Percentiles rank a stretch among this genome's conserved stretches.
Conservation (phyloP, 2,329 filamentous ascomycete genomes). For the Cryoendolithus antarcticus region DNA sequence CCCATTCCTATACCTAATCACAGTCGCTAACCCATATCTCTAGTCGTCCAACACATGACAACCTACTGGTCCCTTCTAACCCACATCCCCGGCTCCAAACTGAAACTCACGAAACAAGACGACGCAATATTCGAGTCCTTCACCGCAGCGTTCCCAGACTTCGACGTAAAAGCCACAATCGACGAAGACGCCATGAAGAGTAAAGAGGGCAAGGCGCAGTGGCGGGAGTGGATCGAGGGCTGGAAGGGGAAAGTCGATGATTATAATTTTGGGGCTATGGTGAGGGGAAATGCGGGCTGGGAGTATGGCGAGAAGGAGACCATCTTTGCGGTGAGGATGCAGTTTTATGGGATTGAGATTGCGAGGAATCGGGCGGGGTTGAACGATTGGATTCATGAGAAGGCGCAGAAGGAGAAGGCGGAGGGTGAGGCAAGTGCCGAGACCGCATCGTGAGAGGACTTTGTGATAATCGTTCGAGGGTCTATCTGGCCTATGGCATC, state of each 20-base stretch:
- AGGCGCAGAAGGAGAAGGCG: slow-evolving; percentile 41
- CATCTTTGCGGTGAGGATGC: slow-evolving; percentile 78
- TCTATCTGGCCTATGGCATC: too few species aligned
- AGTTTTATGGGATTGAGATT: slow-evolving; percentile 71
- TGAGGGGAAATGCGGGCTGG: slow-evolving; percentile 61
- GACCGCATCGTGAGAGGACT: slow-evolving; percentile 28
- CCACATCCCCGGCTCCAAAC: slow-evolving; percentile 72
- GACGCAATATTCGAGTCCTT: slow-evolving; percentile 91
- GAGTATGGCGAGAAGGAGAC: slow-evolving; percentile 85
- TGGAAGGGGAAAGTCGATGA: slow-evolving; percentile 96
- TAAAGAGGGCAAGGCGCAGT: slow-evolving; percentile 83
- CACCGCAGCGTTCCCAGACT: slow-evolving; percentile 78
- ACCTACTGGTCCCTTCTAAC: slow-evolving; percentile 97
- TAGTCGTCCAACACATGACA: slow-evolving; percentile 76
- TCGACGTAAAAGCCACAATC: slow-evolving; percentile 68
- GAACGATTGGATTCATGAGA: slow-evolving; percentile 96
- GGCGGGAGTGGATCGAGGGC: slow-evolving; percentile 84
- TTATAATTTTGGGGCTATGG: slow-evolving; percentile 94
- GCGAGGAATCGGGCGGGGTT: slow-evolving; percentile 71
- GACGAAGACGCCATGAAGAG: slow-evolving; percentile 97
- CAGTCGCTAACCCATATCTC: not conserved
- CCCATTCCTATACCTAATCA: not conserved
- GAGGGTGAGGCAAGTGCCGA: slow-evolving; percentile 23
- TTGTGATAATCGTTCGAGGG: not conserved
- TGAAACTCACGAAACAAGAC: slow-evolving; percentile 87